Base-by-base conservation (phyloP, 495 filamentous ascomycete species). In the Lichenothelia convexa region DNA sequence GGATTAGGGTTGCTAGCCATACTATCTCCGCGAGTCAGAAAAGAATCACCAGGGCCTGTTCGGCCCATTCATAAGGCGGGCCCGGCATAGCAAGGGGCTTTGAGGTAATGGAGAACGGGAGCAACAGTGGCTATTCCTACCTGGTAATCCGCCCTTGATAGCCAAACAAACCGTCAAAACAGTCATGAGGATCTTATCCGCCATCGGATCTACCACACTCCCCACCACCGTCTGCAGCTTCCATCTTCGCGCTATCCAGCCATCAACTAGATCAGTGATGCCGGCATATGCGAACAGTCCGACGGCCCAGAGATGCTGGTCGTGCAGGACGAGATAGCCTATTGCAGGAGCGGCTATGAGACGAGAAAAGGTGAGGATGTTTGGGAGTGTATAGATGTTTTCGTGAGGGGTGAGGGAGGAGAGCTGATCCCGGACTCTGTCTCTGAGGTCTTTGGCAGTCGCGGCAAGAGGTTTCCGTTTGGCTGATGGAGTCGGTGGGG, bases 161-260 rank as follows among this genome's bases (percentile, higher is more conserved):
- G 84, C 86, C 26, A 95, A 53, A 40, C 75, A 79, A 5, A 84
- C 75, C 0, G 86, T 87, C 36, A 91, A 60, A 21, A 93, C 67
- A 2, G 85, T 93, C 89, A 97, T 95, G 41, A 95, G 63, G 8
- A 72, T 71, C 63, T 95, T 95, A 51, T 95, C 87, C 11, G 87
- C 87, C 79, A 93, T 89, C 8, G 87, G 87, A 47, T 95, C 87
- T 37, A 97, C 84, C 21, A 97, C 73, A 32, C 79, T 86, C n/a
- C 89, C 89, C 11, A 95, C 83, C 1, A 97, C 91, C 0, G 89
- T 95, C 56, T 85, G 76, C 8, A 82, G 71, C 26, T 85, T 75
- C 68, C 78, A 95, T 33, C 64, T 65, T 29, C 89, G 72, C 12
- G 89, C 89, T 40, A 97, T 84, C 61, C 73, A 93, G 26, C 89